These are phyloP conservation scores for Fusarium goolgardi DNA, from an alignment of 2,329 filamentous ascomycete species.

Conservation along the genomic window DNA sequence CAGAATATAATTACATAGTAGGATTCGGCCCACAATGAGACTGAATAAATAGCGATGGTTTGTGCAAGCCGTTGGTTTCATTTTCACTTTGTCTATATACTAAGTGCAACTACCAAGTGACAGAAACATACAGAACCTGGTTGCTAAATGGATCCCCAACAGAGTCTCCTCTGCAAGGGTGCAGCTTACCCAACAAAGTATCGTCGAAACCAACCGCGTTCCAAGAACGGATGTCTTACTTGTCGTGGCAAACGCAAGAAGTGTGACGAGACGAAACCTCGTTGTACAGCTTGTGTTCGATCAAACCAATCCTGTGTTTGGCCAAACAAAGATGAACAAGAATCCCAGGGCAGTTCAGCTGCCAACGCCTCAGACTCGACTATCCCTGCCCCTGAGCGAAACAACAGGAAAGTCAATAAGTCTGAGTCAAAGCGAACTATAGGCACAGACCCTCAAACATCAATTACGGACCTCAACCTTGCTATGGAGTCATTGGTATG, in stretches of 20 bases:
- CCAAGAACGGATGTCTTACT: background rate
- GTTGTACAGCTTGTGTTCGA: background rate
- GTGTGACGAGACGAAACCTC: slow-evolving; percentile 2
- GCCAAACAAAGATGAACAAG: background rate
- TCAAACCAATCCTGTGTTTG: background rate
- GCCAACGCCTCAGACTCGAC: background rate
- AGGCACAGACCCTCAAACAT: background rate
- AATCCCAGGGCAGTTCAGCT: background rate
- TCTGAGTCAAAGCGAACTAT: too few species aligned
- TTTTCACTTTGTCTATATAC: background rate
- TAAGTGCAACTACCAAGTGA: background rate
- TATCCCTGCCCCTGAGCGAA: background rate
- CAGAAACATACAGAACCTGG: background rate
- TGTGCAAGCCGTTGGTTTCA: background rate
- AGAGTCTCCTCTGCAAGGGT: background rate
- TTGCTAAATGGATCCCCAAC: background rate
- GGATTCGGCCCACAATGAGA: background rate
- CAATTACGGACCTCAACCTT: background rate
- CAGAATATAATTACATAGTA: background rate
- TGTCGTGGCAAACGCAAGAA: slow-evolving; percentile 1
- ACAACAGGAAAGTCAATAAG: too few species aligned
- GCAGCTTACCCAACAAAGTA: background rate
- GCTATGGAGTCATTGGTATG: background rate
- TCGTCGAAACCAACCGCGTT: slow-evolving; percentile 1
- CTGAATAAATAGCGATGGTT: background rate